A percentile compares a stretch with the other conserved stretches of the same genome.
These are phyloP conservation scores for Scutellaria minor DNA, from an alignment of 257 asterid species.

Conservation along the genomic window DNA sequence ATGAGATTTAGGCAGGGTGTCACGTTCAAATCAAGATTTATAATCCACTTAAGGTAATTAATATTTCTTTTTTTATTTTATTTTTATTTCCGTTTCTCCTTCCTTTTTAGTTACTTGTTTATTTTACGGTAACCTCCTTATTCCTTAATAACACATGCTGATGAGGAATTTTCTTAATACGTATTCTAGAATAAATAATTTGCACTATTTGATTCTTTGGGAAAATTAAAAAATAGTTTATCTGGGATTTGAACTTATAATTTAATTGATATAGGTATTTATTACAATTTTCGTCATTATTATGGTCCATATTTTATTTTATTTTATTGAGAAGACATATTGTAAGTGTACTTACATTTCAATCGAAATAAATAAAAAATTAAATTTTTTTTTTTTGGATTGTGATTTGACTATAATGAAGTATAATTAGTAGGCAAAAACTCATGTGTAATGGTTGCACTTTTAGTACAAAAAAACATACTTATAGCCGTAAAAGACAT, in stretches of 20 bases:
- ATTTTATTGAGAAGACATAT: too few relatives aligned
- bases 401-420: background rate
- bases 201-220: too few relatives aligned
- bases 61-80: too few relatives aligned
- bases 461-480: too few relatives aligned
- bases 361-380: background rate
- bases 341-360: background rate
- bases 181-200: background rate
- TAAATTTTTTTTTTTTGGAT: background rate
- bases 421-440: too few relatives aligned
- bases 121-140: background rate
- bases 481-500: too few relatives aligned
- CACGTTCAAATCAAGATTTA: slow-evolving; percentile 34
- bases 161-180: background rate
- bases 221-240: too few relatives aligned
- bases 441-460: too few relatives aligned
- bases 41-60: slow-evolving; percentile 5
- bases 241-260: too few relatives aligned
- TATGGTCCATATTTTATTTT: too few relatives aligned
- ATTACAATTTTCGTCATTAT: too few relatives aligned
- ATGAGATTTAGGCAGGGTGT: slow-evolving; percentile 42
- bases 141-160: background rate
- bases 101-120: background rate
- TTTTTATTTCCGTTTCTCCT: background rate
- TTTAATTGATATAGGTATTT: too few relatives aligned